A percentile compares a stretch with the other conserved stretches of the same genome.
phyloP scores from a whole-genome alignment of 148 eudicot species.

The Chenopodium formosanum region DNA sequence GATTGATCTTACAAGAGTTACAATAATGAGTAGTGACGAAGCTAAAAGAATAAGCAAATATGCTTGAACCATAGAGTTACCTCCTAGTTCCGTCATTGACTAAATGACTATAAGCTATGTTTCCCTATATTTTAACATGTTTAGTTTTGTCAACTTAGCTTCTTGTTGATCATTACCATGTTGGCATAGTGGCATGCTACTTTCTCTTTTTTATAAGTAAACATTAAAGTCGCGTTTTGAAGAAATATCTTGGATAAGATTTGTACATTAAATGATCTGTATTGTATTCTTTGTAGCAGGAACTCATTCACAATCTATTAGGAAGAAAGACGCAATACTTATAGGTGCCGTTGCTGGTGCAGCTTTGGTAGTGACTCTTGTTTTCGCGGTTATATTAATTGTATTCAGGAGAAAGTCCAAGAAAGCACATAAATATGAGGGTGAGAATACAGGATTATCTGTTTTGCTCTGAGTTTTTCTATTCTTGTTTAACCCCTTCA shows the following conservation, averaged over 20 bases:
- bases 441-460: slow-evolving; percentile 8
- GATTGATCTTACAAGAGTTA: background rate
- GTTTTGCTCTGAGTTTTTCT: background rate
- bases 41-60: too few relatives aligned
- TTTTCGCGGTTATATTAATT: background rate
- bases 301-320: background rate
- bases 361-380: slow-evolving; percentile 6
- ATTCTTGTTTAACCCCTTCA: background rate
- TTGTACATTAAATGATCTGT: background rate
- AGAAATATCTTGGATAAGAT: background rate
- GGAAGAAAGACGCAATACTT: slow-evolving; percentile 11
- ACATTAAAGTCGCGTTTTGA: background rate
- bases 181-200: too few relatives aligned
- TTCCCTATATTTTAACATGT: too few relatives aligned
- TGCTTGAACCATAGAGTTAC: too few relatives aligned
- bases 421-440: slow-evolving; percentile 5
- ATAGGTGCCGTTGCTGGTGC: slow-evolving; percentile 13
- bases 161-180: background rate
- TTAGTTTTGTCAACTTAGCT: background rate
- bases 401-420: slow-evolving; percentile 11
- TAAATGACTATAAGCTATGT: too few relatives aligned
- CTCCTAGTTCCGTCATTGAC: too few relatives aligned
- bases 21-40: too few relatives aligned
- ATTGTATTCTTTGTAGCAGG: slow-evolving; percentile 14
- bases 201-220: background rate